phyloP scores from a whole-genome alignment of 495 filamentous ascomycete species.

The Penicillium crystallinum region DNA sequence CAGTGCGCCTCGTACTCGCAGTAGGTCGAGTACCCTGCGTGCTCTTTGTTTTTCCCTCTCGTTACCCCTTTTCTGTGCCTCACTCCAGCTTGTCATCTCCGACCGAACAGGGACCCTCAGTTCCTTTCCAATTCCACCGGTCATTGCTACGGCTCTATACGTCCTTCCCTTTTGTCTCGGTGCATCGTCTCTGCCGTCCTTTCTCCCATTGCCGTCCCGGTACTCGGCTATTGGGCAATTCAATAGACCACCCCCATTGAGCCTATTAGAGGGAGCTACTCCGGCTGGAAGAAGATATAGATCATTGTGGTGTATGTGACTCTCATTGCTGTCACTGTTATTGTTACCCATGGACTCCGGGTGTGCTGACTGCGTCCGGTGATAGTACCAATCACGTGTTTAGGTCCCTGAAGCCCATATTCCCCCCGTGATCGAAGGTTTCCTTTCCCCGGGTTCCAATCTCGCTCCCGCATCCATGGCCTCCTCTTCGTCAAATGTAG shows the following conservation, averaged over 20 bases:
- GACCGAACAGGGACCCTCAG: slow-evolving; percentile 11
- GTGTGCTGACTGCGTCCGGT: slow-evolving; percentile 19
- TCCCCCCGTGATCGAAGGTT: slow-evolving; percentile 22
- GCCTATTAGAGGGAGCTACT: slow-evolving; percentile 6
- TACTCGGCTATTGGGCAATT: slow-evolving; percentile 5
- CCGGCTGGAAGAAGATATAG: slow-evolving; percentile 7
- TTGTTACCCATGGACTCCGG: not conserved
- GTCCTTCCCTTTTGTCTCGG: not conserved
- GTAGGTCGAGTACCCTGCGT: slow-evolving; percentile 9
- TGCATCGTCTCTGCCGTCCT: not conserved
- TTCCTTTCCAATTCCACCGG: slow-evolving; percentile 9
- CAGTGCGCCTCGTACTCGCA: slow-evolving; percentile 17
- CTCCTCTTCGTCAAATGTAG: slow-evolving; percentile 94
- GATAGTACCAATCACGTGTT: slow-evolving; percentile 28
- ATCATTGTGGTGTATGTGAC: slow-evolving; percentile 18
- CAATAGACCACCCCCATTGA: slow-evolving; percentile 14
- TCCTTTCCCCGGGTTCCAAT: slow-evolving; percentile 12
- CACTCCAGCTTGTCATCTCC: slow-evolving; percentile 4
- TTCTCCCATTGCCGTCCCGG: slow-evolving; percentile 1
- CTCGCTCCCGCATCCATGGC: slow-evolving; percentile 55
- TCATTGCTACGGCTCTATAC: not conserved
- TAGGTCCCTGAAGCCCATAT: slow-evolving; percentile 20
- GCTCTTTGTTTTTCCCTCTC: slow-evolving; percentile 10
- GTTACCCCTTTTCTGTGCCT: slow-evolving; percentile 6
- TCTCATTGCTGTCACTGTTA: not conserved